phyloP scores from a whole-genome alignment of 305 asterid genomes.

The Salvia sclarea region DNA sequence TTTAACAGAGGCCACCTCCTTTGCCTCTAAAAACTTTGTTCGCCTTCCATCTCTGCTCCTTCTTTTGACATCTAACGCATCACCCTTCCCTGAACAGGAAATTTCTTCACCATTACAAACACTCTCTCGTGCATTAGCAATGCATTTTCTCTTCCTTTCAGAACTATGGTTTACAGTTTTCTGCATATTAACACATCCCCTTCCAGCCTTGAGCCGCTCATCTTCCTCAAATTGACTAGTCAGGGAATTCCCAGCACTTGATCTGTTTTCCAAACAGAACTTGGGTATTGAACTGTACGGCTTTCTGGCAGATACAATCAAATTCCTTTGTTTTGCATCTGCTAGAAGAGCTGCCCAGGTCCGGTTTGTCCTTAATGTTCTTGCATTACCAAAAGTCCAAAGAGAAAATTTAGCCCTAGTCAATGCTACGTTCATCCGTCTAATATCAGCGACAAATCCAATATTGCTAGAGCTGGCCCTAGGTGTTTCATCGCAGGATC shows the following conservation, averaged over 20 bases:
- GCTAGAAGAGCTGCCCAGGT: constrained; percentile 88
- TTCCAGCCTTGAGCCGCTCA: constrained; percentile 38
- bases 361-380: constrained; percentile 72
- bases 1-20: constrained; percentile 38
- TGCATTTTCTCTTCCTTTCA: constrained; percentile 54
- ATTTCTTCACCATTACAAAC: constrained; percentile 35
- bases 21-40: constrained; percentile 30
- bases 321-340: constrained; percentile 73
- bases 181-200: constrained; percentile 34
- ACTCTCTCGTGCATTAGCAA: constrained; percentile 29
- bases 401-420: constrained; percentile 88
- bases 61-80: constrained; percentile 40
- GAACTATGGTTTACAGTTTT: constrained; percentile 39
- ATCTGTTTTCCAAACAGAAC: constrained; percentile 35
- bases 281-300: constrained; percentile 65
- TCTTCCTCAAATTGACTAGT: constrained; percentile 42
- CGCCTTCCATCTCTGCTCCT: constrained; percentile 40
- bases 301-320: constrained; percentile 62
- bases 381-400: constrained; percentile 89
- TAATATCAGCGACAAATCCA: constrained; percentile 96
- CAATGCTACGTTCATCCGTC: constrained; percentile 99
- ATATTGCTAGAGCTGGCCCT: constrained; percentile 52
- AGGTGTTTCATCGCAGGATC: constrained; percentile 45
- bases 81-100: constrained; percentile 33
- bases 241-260: constrained; percentile 41